These are phyloP conservation scores for Cystofilobasidium ferigula DNA, from an alignment of 768 basidiomycete genomes.

Conservation along the genomic window DNA sequence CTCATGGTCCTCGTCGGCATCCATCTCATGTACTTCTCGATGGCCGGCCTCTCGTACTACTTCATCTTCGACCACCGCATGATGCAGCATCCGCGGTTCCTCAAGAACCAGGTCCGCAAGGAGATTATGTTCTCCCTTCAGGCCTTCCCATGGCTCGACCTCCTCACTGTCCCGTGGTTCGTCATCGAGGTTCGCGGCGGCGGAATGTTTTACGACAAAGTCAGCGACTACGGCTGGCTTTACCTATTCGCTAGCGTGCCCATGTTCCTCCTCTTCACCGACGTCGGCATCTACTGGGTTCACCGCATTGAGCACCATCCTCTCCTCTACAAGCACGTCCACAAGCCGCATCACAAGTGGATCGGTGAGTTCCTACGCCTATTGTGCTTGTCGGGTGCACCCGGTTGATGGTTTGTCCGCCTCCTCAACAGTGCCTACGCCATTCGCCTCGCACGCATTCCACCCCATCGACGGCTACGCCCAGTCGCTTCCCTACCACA, in stretches of 20 bases:
- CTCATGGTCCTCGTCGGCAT: conserved; percentile 69
- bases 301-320: conserved; percentile 83
- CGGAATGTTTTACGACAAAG: conserved; percentile 62
- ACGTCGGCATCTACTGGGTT: conserved; percentile 93
- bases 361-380: conserved; percentile 47
- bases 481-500: conserved; percentile 89
- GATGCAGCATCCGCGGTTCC: conserved; percentile 84
- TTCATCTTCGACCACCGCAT: conserved; percentile 79
- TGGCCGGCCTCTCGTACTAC: conserved; percentile 71
- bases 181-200: conserved; percentile 79
- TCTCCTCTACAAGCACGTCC: conserved; percentile 71
- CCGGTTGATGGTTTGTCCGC: background rate
- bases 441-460: conserved; percentile 95
- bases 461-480: conserved; percentile 88
- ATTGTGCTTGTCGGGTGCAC: background rate
- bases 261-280: conserved; percentile 69
- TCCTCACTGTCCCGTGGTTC: conserved; percentile 89
- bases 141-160: conserved; percentile 70
- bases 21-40: conserved; percentile 71
- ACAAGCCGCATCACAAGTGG: conserved; percentile 99
- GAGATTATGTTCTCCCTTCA: conserved; percentile 67
- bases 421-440: conserved; percentile 66
- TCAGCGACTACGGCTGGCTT: conserved; percentile 61
- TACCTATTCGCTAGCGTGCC: conserved; percentile 31
- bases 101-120: conserved; percentile 61